These are phyloP conservation scores for Plasmodium reichenowi DNA, from an alignment of 169 alveolate species.

Conservation along the genomic window DNA sequence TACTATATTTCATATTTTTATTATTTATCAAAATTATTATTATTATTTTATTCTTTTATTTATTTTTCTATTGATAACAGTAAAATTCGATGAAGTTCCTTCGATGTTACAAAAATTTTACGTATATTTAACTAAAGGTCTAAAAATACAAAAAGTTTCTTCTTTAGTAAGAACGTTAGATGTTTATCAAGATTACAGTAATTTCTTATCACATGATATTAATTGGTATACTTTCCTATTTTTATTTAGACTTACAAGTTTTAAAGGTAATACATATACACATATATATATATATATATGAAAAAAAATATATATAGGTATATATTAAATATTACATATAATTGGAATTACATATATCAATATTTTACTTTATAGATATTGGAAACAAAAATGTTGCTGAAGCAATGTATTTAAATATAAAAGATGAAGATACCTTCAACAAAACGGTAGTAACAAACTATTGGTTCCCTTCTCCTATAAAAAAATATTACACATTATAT, in stretches of 20 bases:
- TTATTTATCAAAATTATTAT: too few species aligned
- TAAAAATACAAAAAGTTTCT: constrained; percentile 3
- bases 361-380: too few species aligned
- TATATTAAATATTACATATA: too few species aligned
- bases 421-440: constrained; percentile 11
- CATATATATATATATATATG: too few species aligned
- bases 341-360: too few species aligned
- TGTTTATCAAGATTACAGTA: constrained; percentile 44
- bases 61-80: too few species aligned
- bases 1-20: too few species aligned
- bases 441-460: constrained; percentile 16
- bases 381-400: constrained; percentile 9
- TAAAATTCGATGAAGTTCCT: not conserved
- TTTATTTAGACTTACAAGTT: constrained; percentile 25
- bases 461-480: constrained; percentile 57
- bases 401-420: constrained; percentile 48
- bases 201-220: constrained; percentile 38
- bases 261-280: constrained; percentile 3
- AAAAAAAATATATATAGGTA: too few species aligned
- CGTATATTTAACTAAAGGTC: constrained; percentile 12
- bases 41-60: too few species aligned
- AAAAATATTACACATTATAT: constrained; percentile 32
- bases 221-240: constrained; percentile 58
- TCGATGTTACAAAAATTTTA: constrained; percentile 52
- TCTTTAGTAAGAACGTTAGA: constrained; percentile 14